Evolutionary conservation across 306 rosid species (phyloP), one percentile per base, ranked within the genome.

Genomic region (Pueraria montana): DNA sequence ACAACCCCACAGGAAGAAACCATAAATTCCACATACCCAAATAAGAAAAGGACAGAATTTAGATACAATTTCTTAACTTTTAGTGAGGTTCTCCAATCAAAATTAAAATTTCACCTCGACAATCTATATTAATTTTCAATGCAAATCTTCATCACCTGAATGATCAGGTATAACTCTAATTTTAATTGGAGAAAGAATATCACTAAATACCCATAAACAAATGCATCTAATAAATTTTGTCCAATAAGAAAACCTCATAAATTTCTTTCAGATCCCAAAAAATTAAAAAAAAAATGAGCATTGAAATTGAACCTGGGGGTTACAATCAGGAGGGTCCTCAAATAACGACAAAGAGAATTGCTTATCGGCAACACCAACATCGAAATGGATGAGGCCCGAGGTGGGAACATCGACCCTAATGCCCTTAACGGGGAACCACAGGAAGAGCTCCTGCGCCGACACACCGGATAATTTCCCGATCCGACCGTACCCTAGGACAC

Each of bases 341-440:
- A 93, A 94, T 13, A 93, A 92, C 0, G 98, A 94, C 36, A 92
- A 32, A 20, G 98, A 90, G 83, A 92, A 94, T 75, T 94, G 98
- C 86, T 94, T 94, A 56, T 92, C 94, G 0, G 94, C 94, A n/a
- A 94, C 97, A 45, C 97, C 97, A 26, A 94, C 97, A 77, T 94
- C 97, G 27, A 94, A 94, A 80, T 94, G 90, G 45, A 94, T 88
- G 18, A 94, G 86, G 1, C 98, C 97, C 1, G 96, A 91, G 75
- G 88, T 87, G 0, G 94, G 91, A 2, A 89, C 87, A 89, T 92
- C 98, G 10, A 94, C 95, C 1, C 89, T 91, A 12, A 94, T 94
- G 4, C 93, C 98, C 69, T 89, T 93, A 2, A 94, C 98, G 1
- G 94, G 93, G 27, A 94, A 93, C 97, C 98, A 94, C 1, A 94